Base-by-base conservation (phyloP, 2,329 filamentous ascomycete species). In the Calonectria pseudoreteaudii region DNA sequence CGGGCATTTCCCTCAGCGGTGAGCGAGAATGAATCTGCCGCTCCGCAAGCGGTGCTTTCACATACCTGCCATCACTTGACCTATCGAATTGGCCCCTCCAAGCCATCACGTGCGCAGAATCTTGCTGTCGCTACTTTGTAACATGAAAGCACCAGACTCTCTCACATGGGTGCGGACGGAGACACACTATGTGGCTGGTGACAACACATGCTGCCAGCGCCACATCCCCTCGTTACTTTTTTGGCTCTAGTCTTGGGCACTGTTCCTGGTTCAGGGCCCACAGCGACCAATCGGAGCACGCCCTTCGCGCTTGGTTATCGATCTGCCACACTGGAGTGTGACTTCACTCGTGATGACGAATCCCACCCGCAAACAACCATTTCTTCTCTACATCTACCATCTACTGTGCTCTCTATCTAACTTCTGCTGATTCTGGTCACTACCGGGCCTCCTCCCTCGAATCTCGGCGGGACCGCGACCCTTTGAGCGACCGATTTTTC, bases 291-390 rank as follows among this genome's bases (percentile, higher is more conserved):
- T 79, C 77, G 75, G 47, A 20, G 47, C n/a, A 34, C 23, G 66
- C 50, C 73, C 60, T 64, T 73, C 70, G 73, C 38, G 66, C 68
- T 72, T 75, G 34, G 72, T 71, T 78, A 80, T 80, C 79, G 78
- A 76, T 76, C 78, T 74, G 53, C 77, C 70, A 76, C 76, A 71
- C 68, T 41, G 62, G 68, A n/a, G n/a, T n/a, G 66, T 72, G 73
- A 80, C 78, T 73, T 75, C 73, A 69, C 66, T 68, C 49, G 76
- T 70, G 75, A 80, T 80, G 80, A 81, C 78, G 80, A 81, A 69
- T 83, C 72, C 81, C 84, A 26, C 80, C 83, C 62, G 79, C 69
- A 70, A 75, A 69, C 70, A 60, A 31, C 68, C 71, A 50, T 74
- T 72, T 70, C 58, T 56, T 64, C 64, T 73, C 65, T 73, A 70